Base-by-base conservation (phyloP, 768 basidiomycete genomes). In the Dioszegia aurantiaca region DNA sequence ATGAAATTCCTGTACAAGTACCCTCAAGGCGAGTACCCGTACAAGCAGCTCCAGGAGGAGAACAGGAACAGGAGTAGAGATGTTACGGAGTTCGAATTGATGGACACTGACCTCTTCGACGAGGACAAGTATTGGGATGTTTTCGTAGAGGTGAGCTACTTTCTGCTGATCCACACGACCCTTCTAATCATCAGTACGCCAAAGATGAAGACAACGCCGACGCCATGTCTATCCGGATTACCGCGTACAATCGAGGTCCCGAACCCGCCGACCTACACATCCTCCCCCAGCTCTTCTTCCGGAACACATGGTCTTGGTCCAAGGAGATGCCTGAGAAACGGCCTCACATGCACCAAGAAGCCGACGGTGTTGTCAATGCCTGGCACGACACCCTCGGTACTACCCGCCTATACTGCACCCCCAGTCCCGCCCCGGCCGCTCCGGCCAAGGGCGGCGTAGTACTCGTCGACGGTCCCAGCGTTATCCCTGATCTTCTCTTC, bases 1-100 rank as follows among this genome's bases (percentile, higher is more conserved):
- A 98, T 99, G 95, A 99, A 99, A 77, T 97, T 90, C 78, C 80
- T 97, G 56, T 99, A 99, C 84, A 99, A 99, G 77, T 99, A 99
- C 68, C 93, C 95, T 12, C 95, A 99, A 76, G 81, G 85, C 67
- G 80, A 82, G 31, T 99, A 83, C 77, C 95, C 95, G 1, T 99
- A 99, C 77, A 93, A 98, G 70, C 84, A 94, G 60, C 84, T 99
- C 54, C 87, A 95, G 12, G 78, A 81, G 44, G 92, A 99, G 79
- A 93, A 87, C 72, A 80, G 84, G 69, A 83, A 86, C 65, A 82
- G 95, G 45, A 84, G 83, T 66, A 83, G 95, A 44, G 86, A 95
- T 58, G 91, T 91, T 14, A 79, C 83, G 56, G 95, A 99, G 77
- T 98, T 84, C 70, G 95, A 99, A 78, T 86, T 98, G 68, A 78